Evolutionary conservation across 2,329 filamentous ascomycete species (phyloP).

Genomic region (Aaosphaeria pasadenensis): DNA sequence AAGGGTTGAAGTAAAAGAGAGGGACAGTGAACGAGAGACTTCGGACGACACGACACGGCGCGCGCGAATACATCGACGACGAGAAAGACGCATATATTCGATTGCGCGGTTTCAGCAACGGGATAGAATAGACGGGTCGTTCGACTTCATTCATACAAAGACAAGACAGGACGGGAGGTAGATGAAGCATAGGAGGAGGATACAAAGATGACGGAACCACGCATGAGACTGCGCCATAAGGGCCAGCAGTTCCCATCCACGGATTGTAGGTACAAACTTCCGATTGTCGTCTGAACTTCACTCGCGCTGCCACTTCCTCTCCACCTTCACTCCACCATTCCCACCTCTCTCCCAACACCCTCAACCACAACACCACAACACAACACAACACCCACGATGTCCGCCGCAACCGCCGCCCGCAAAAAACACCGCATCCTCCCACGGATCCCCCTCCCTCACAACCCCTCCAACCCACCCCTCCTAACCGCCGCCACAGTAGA

Average conservation of each 20-base stretch:
- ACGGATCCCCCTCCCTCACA: constrained; percentile 1
- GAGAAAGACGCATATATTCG: too few species aligned
- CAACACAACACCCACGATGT: not conserved
- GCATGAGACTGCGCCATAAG: constrained; percentile 47
- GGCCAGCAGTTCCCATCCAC: constrained; percentile 45
- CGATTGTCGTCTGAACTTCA: too few species aligned
- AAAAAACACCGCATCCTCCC: not conserved
- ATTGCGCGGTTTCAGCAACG: too few species aligned
- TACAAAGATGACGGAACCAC: constrained; percentile 46
- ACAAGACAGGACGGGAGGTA: not conserved
- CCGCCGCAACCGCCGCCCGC: not conserved
- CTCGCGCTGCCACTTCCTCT: too few species aligned
- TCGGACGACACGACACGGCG: too few species aligned
- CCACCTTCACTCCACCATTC: too few species aligned
- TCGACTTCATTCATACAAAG: too few species aligned
- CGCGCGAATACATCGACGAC: too few species aligned
- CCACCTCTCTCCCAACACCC: not conserved
- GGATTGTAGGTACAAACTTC: constrained; percentile 34
- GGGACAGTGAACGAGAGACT: too few species aligned
- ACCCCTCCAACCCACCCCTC: not conserved
- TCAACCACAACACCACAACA: not conserved
- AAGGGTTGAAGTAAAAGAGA: too few species aligned
- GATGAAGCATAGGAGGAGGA: not conserved
- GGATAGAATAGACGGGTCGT: too few species aligned
- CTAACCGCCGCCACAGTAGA: constrained; percentile 51